These are phyloP conservation scores for Populus trichocarpa DNA, from an alignment of 441 rosid species.

Conservation along the genomic window DNA sequence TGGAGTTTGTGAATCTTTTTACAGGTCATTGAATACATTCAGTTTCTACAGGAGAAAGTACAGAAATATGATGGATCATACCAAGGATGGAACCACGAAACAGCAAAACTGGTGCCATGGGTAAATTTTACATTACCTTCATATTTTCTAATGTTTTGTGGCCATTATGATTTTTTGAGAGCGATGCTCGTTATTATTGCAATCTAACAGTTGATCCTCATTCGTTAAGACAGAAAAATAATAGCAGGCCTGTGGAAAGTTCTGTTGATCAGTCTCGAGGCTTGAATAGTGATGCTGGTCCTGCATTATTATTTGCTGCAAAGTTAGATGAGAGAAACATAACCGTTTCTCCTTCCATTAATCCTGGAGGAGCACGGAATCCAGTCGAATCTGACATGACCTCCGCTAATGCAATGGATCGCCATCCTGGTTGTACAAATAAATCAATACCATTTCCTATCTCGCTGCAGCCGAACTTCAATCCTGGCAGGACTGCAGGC, in stretches of 20 bases:
- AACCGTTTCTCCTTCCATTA: constrained; percentile 28
- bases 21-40: constrained; percentile 90
- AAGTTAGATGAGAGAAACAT: constrained; percentile 58
- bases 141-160: constrained; percentile 1
- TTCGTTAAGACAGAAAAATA: constrained; percentile 48
- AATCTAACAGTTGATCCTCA: neutral
- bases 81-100: constrained; percentile 73
- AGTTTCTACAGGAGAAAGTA: constrained; percentile 78
- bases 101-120: constrained; percentile 64
- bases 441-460: constrained; percentile 51
- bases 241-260: constrained; percentile 41
- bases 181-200: neutral
- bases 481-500: constrained; percentile 35
- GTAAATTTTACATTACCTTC: constrained; percentile 34
- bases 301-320: constrained; percentile 44
- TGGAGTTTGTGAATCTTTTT: constrained; percentile 8
- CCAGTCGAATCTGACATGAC: constrained; percentile 40
- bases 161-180: neutral
- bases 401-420: constrained; percentile 34
- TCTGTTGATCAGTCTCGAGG: constrained; percentile 40
- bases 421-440: constrained; percentile 25
- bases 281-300: constrained; percentile 25
- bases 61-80: constrained; percentile 64
- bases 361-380: constrained; percentile 34
- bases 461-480: constrained; percentile 55